Evolutionary conservation across 78 protist species (phyloP).

Genomic region (Isochrysis galbana): DNA sequence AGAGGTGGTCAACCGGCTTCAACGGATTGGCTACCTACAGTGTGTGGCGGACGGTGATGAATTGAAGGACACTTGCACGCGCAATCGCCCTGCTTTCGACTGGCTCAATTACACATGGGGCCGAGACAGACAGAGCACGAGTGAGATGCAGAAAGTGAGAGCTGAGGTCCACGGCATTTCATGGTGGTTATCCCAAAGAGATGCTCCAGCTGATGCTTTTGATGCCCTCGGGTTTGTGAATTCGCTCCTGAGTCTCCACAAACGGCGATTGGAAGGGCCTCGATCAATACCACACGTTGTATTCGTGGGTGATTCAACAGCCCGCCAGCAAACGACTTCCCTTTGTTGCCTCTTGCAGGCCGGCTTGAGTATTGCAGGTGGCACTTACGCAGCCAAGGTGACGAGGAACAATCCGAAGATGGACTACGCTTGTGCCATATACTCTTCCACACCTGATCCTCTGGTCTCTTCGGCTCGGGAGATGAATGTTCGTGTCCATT

Average conservation of each 20-base stretch:
- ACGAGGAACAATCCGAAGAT: background rate
- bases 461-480: background rate
- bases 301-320: conserved; percentile 2
- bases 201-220: background rate
- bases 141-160: background rate
- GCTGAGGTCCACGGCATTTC: background rate
- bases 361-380: background rate
- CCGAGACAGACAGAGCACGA: background rate
- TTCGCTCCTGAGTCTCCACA: background rate
- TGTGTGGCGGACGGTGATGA: background rate
- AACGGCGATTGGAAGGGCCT: background rate
- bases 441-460: background rate
- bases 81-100: too few relatives aligned
- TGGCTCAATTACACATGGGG: background rate
- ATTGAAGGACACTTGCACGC: background rate
- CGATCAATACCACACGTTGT: background rate
- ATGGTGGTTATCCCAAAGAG: background rate
- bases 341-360: background rate
- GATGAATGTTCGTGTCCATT: background rate
- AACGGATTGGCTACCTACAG: too few relatives aligned
- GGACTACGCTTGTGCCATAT: background rate
- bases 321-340: background rate
- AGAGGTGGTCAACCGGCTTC: background rate
- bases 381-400: background rate
- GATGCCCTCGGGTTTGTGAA: background rate